Percentiles rank a stretch among this genome's conserved stretches.
Conservation (phyloP, 2,329 filamentous ascomycete species). For the Penicillium decumbens region DNA sequence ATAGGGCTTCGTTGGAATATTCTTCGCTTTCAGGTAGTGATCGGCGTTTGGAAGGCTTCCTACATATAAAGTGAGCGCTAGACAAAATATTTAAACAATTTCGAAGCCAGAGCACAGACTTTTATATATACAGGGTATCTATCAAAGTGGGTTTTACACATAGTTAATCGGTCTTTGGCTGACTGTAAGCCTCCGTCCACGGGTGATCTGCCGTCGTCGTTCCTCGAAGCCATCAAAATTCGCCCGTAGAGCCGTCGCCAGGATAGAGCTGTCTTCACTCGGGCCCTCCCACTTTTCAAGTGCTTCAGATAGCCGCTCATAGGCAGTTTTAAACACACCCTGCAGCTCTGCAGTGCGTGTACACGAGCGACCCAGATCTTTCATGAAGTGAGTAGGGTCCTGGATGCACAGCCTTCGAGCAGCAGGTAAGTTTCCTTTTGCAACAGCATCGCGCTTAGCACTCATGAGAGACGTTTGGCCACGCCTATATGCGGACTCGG, state of each 20-base stretch:
- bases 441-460: slow-evolving; percentile 30
- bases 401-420: slow-evolving; percentile 51
- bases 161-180: not conserved
- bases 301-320: slow-evolving; percentile 23
- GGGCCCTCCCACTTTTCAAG: slow-evolving; percentile 25
- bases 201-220: slow-evolving; percentile 12
- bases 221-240: slow-evolving; percentile 30
- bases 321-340: slow-evolving; percentile 36
- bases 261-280: slow-evolving; percentile 11
- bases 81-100: not conserved
- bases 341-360: slow-evolving; percentile 50
- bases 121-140: slow-evolving; percentile 11
- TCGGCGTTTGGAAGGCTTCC: not conserved
- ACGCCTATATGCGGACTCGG: slow-evolving; percentile 27
- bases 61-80: not conserved
- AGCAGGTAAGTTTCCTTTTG: slow-evolving; percentile 25
- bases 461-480: slow-evolving; percentile 40
- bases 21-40: not conserved
- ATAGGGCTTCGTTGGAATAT: not conserved
- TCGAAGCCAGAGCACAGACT: slow-evolving; percentile 4
- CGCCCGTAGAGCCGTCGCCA: slow-evolving; percentile 24
- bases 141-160: not conserved
- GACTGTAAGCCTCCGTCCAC: not conserved
- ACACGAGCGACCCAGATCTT: slow-evolving; percentile 52
- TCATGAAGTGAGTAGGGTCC: slow-evolving; percentile 55